Base-by-base conservation (phyloP, 306 rosid species). In the Purshia tridentata region DNA sequence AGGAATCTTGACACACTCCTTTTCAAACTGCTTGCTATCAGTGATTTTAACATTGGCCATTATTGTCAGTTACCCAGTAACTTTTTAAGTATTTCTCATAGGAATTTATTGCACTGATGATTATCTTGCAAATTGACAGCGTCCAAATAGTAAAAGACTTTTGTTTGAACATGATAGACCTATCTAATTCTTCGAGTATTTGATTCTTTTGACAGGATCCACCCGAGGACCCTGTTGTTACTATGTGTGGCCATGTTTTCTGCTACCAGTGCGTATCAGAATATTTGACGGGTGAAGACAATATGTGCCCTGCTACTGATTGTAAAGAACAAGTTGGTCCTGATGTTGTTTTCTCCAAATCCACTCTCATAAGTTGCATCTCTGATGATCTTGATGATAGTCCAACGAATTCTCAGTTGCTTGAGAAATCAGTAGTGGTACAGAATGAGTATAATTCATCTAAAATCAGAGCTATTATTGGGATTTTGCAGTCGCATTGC, bases 181-280 rank as follows among this genome's bases (percentile, higher is more conserved):
- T 80, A 62, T 64, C 80, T 86, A 78, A 89, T 67, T 39, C 76
- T 54, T 65, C 70, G 60, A 1, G 20, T 46, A 44, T 55, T 41
- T 72, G 55, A 77, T 82, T 19, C 69, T 85, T 84, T 84, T 78
- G 9, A 78, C 91, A 94, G 99, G 99, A 94, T 74, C 78, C 95
- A 52, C 96, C 97, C 18, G 97, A 91, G 64, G 84, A 86, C 70
- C 88, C 98, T 65, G 96, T 91, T 82, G 84, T 91, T 73, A 89
- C 98, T 0, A 83, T 88, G 92, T 94, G 99, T 75, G 86, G 96
- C 71, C 99, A 94, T 84, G 95, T 91, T 76, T 91, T 90, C 88
- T 94, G 99, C 85, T 87, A 85, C 80, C 93, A 91, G 72, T 94
- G 99, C 71, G 89, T 94, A 48, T 88, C 95, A 29, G 99, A 94